These are phyloP conservation scores for Colletotrichum tropicale DNA, from an alignment of 2,329 filamentous ascomycete species.

Conservation along the genomic window DNA sequence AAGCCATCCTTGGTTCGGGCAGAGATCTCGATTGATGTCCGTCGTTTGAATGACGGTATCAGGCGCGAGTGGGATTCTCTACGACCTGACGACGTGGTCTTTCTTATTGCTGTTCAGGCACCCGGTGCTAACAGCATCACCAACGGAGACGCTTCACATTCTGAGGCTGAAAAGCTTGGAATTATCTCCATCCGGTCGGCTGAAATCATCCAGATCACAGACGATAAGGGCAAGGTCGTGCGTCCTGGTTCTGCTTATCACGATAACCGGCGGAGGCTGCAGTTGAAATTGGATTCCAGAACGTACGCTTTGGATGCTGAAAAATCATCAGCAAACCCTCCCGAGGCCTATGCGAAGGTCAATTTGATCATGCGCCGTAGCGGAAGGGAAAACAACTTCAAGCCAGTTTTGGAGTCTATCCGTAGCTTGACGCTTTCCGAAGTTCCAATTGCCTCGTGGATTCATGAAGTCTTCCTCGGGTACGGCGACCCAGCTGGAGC, in stretches of 20 bases:
- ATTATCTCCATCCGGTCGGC: conserved; percentile 78
- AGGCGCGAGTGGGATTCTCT: conserved; percentile 90
- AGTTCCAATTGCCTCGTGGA: conserved; percentile 85
- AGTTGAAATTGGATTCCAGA: conserved; percentile 80
- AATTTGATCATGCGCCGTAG: conserved; percentile 86
- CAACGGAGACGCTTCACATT: conserved; percentile 54
- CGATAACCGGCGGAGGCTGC: conserved; percentile 73
- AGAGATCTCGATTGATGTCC: conserved; percentile 85
- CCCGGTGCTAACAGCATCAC: conserved; percentile 53
- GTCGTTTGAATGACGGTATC: conserved; percentile 75
- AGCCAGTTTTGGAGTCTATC: conserved; percentile 89
- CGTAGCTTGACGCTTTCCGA: conserved; percentile 84
- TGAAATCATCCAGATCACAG: conserved; percentile 83
- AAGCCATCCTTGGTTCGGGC: conserved; percentile 85
- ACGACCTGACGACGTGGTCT: conserved; percentile 86
- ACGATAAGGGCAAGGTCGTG: conserved; percentile 80
- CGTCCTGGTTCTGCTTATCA: conserved; percentile 65
- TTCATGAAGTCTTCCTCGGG: conserved; percentile 96
- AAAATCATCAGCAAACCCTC: conserved; percentile 66
- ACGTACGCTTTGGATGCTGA: conserved; percentile 81
- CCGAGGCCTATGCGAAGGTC: conserved; percentile 81
- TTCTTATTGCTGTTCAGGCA: conserved; percentile 78
- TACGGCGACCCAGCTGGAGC: conserved; percentile 93
- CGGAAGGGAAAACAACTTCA: conserved; percentile 96
- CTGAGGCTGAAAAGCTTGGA: conserved; percentile 66